A percentile compares a stretch with the other conserved stretches of the same genome.
Evolutionary conservation across 768 basidiomycete species (phyloP).

Genomic region (Pholiota conissans): DNA sequence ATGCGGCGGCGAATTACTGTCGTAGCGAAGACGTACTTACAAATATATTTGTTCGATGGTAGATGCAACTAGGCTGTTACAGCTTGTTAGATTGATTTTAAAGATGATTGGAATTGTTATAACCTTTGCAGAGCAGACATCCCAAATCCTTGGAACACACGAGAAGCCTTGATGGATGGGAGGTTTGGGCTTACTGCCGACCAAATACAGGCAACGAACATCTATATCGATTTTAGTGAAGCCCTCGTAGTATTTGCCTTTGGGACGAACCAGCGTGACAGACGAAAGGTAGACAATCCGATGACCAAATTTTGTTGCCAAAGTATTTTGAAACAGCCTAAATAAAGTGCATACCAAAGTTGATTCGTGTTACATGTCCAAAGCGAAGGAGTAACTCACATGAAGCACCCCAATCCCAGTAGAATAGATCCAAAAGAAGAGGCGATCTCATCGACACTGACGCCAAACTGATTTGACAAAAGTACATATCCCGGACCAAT

Average conservation of each 20-base stretch:
- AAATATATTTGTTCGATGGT: conserved; percentile 45
- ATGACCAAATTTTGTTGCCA: conserved; percentile 45
- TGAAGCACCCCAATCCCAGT: conserved; percentile 42
- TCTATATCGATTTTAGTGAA: conserved; percentile 21
- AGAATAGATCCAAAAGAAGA: conserved; percentile 41
- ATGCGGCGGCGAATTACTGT: background rate
- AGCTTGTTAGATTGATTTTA: background rate
- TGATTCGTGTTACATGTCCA: background rate
- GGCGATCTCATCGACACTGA: conserved; percentile 41
- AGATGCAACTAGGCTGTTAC: conserved; percentile 36
- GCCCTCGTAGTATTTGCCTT: background rate
- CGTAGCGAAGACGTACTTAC: conserved; percentile 17
- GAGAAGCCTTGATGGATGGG: conserved; percentile 39
- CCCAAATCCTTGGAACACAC: conserved; percentile 46
- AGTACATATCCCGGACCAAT: conserved; percentile 42
- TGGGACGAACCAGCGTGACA: conserved; percentile 32
- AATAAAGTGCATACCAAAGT: background rate
- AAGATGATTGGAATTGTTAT: background rate
- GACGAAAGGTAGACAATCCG: conserved; percentile 44
- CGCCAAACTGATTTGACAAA: conserved; percentile 38
- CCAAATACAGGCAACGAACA: conserved; percentile 47
- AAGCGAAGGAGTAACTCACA: conserved; percentile 23
- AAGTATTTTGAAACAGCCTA: conserved; percentile 37
- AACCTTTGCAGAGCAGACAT: conserved; percentile 45
- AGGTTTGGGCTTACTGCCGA: conserved; percentile 42